Conservation (phyloP, 768 basidiomycete genomes). For the Phlegmacium glaucopus region DNA sequence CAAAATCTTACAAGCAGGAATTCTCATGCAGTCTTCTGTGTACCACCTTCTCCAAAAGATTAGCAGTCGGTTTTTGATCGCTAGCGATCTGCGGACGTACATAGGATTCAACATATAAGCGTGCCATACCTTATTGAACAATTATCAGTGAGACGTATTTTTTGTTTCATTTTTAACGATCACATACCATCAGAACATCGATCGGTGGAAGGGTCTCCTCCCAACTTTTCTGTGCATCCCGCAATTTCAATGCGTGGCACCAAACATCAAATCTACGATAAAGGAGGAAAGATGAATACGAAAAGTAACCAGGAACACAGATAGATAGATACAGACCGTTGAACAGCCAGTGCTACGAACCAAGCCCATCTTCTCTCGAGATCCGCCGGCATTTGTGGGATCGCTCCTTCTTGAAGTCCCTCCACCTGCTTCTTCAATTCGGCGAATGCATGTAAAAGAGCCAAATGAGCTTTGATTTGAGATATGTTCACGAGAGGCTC, state of each 20-base stretch:
- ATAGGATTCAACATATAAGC: constrained; percentile 25
- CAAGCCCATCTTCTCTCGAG: constrained; percentile 25
- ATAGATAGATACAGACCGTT: constrained; percentile 16
- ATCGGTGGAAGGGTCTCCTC: constrained; percentile 24
- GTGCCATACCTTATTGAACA: constrained; percentile 25
- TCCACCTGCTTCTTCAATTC: constrained; percentile 20
- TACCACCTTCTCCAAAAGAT: constrained; percentile 18
- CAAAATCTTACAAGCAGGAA: constrained; percentile 14
- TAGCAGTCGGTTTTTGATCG: background rate
- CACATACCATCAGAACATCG: constrained; percentile 30
- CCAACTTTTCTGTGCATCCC: constrained; percentile 1
- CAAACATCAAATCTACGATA: constrained; percentile 19
- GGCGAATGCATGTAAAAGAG: constrained; percentile 24
- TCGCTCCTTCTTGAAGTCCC: background rate
- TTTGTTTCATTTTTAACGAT: too few relatives aligned
- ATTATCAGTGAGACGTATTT: background rate
- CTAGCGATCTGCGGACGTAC: background rate
- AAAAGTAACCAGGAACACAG: background rate
- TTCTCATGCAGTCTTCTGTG: constrained; percentile 22
- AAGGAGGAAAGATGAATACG: background rate
- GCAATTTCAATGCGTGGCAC: constrained; percentile 8
- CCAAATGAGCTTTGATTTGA: constrained; percentile 26
- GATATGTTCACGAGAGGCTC: constrained; percentile 19
- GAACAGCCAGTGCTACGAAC: constrained; percentile 29
- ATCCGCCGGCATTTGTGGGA: constrained; percentile 7